Base-by-base conservation (phyloP, 139 green algal genomes). In the Deuterostichococcus epilithicus region DNA sequence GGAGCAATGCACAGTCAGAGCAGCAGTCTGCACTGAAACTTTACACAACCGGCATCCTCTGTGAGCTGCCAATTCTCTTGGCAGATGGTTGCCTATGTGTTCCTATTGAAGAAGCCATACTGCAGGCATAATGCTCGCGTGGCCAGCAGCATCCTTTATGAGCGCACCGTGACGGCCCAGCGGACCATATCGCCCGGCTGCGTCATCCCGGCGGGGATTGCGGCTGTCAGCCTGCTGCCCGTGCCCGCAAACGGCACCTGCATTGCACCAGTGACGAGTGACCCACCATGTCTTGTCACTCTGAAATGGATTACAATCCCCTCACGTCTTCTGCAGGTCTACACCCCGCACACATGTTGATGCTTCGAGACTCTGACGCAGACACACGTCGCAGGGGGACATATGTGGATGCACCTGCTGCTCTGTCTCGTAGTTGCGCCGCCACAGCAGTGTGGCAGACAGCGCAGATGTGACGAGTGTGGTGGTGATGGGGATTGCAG, bases 131-230 rank as follows among this genome's bases (percentile, higher is more conserved):
- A n/a, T n/a, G n/a, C n/a, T n/a, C n/a, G n/a, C n/a, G n/a, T n/a
- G n/a, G n/a, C n/a, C n/a, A n/a, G n/a, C n/a, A n/a, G n/a, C n/a
- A n/a, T n/a, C n/a, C n/a, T n/a, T n/a, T n/a, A 60, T 13, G 45
- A 26, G 45, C 45, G 32, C 30, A 84, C 86, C 67, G 67, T 52
- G 0, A 86, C 80, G 35, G 47, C 72, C 84, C 84, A 91, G 23
- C 86, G 74, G 0, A 91, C 72, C 75, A 91, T 78, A 35, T 82
- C 75, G 0, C 86, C 83, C 15, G 79, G 68, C 8, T 47, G 67
- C 65, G 88, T 84, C 44, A 67, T 65, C 0, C 68, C 38, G 0
- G 35, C 70, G 20, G 86, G 84, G 33, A 90, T 87, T 33, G n/a
- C 60, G 6, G 81, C 82, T 1, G 38, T 52, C 36, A 30, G 38